Evolutionary conservation across 2,329 filamentous ascomycete species (phyloP), one percentile per base, ranked within the genome.

Genomic region (Colletotrichum cereale): DNA sequence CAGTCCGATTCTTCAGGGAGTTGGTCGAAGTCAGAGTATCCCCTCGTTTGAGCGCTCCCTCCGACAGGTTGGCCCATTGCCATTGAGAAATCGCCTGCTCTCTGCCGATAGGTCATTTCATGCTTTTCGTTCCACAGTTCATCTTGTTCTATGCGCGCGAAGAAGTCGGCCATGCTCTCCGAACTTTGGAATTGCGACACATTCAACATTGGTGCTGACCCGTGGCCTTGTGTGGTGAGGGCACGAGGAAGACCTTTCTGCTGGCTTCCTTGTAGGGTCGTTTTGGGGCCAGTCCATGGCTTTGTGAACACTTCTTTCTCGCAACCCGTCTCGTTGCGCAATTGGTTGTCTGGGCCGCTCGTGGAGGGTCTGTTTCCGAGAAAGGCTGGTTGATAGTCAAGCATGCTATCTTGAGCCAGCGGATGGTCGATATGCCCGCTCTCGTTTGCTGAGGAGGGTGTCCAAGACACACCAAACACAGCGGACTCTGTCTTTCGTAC

Each of bases 81-180:
- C 29, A 6, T 16, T 26, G 29, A 29, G 38, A 47, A 26, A n/a
- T 34, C 24, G 11, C 26, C 38, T 18, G 26, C 29, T 34, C 36
- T 18, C 14, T 26, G 26, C 21, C 40, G 48, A 18, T 44, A 16
- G 12, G 10, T 14, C 18, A 47, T 31, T 21, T 4, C 14, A 10
- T 55, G 11, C 38, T 47, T 21, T 18, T 60, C 53, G 2, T 44
- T 44, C 10, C 42, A 34, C 11, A 72, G 47, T 47, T 73, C 68
- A 62, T 81, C 79, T 48, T 57, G 73, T 66, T 82, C 81, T 53
- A 82, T 80, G 62, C 78, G 79, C 18, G 71, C 66, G 50, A 82
- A 81, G 67, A 79, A 82, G 18, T 81, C 78, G n/a, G 72, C 73
- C 65, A 81, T 78, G 24, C 65, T 78, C 57, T 80, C 78, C 4